Evolutionary conservation across 805 yeast genomes (phyloP).

Genomic region (Myxozyma neglecta): DNA sequence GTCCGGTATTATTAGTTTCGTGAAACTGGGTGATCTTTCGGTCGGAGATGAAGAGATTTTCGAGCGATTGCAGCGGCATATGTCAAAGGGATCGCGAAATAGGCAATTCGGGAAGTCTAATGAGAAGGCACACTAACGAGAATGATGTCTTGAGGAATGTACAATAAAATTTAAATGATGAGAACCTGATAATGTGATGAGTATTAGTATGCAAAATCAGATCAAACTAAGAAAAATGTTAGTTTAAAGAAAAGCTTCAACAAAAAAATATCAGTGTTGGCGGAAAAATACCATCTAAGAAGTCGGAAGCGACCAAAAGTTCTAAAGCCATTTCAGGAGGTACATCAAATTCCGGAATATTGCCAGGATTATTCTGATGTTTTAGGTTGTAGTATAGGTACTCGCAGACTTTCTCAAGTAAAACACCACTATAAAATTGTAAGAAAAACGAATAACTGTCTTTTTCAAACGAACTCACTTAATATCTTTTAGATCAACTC

Average conservation of each 20-base stretch:
- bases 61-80: background rate
- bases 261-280: background rate
- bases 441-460: background rate
- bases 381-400: conserved; percentile 75
- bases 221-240: background rate
- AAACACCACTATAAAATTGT: conserved; percentile 51
- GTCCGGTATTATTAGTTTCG: conserved; percentile 70
- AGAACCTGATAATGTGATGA: background rate
- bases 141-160: background rate
- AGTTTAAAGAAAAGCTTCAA: background rate
- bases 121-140: background rate
- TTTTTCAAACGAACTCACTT: conserved; percentile 9
- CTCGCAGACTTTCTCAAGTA: conserved; percentile 79
- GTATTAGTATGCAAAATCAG: background rate
- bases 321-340: conserved; percentile 95
- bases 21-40: conserved; percentile 41
- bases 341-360: conserved; percentile 80
- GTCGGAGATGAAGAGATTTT: conserved; percentile 32
- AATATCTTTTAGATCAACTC: conserved; percentile 59
- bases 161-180: background rate
- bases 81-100: background rate
- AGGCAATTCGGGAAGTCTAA: background rate
- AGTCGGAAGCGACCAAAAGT: conserved; percentile 89
- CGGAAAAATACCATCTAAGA: conserved; percentile 52
- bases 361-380: conserved; percentile 48